A percentile compares a stretch with the other conserved stretches of the same genome.
phyloP scores from a whole-genome alignment of 208 protist genomes.

The Trypanosoma cruzi region DNA sequence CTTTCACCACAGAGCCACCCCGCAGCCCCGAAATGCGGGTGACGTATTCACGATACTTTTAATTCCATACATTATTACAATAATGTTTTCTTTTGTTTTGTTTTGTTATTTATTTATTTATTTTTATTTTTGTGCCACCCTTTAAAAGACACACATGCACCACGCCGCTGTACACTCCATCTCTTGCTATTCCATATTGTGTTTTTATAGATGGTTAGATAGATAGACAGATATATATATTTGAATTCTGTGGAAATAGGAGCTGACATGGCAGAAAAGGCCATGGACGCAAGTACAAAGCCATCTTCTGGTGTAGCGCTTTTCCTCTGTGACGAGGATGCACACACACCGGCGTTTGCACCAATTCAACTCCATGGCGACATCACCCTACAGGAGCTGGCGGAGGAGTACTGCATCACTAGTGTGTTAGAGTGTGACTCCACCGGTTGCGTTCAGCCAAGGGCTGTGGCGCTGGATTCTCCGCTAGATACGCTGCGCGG shows the following conservation, averaged over 20 bases:
- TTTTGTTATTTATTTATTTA: background rate
- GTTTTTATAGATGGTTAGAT: background rate
- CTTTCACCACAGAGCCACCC: background rate
- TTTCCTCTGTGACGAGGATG: conserved; percentile 51
- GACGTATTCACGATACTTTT: background rate
- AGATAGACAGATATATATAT: no score
- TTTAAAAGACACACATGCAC: background rate
- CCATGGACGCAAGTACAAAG: background rate
- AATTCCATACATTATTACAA: background rate
- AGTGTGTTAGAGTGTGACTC: conserved; percentile 86
- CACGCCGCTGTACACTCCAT: background rate
- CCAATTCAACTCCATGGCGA: conserved; percentile 54
- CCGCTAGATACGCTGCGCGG: conserved; percentile 77
- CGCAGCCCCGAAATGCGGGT: conserved; percentile 12
- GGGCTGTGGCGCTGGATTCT: conserved; percentile 82
- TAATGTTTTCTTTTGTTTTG: background rate
- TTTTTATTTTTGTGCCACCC: no score
- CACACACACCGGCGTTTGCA: conserved; percentile 28
- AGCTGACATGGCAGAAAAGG: conserved; percentile 9
- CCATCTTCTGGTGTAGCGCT: conserved; percentile 27
- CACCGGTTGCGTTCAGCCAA: conserved; percentile 54
- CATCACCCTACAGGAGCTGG: conserved; percentile 68
- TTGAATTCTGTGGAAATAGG: background rate
- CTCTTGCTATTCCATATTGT: background rate
- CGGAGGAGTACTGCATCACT: conserved; percentile 81